phyloP scores from a whole-genome alignment of 2,329 filamentous ascomycete species.

The Mollisia scopiformis region DNA sequence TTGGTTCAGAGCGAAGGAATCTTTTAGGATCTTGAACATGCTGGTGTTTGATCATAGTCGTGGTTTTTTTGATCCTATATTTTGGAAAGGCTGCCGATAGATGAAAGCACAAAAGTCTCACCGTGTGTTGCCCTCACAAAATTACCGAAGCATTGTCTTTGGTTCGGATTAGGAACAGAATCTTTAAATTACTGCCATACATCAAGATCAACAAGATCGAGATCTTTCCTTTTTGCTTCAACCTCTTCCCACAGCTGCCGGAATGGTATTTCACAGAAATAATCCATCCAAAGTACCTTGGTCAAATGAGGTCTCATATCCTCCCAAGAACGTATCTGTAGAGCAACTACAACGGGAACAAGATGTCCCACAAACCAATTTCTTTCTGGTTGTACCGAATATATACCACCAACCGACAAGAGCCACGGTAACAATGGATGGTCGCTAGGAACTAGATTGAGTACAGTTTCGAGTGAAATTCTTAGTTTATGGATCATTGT shows the following conservation, averaged over 20 bases:
- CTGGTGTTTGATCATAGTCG: too few species aligned
- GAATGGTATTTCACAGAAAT: conserved; percentile 8
- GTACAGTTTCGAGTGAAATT: background rate
- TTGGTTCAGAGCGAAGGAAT: too few species aligned
- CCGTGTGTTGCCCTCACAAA: too few species aligned
- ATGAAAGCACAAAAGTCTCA: too few species aligned
- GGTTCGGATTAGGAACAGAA: too few species aligned
- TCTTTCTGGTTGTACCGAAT: background rate
- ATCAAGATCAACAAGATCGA: conserved; percentile 5
- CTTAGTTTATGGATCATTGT: conserved; percentile 12
- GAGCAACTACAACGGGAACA: background rate
- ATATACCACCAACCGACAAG: background rate
- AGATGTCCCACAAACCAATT: conserved; percentile 11
- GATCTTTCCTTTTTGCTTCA: background rate
- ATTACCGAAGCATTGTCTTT: too few species aligned
- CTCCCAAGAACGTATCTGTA: conserved; percentile 3
- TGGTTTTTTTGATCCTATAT: too few species aligned
- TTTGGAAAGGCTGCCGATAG: too few species aligned
- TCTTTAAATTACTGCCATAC: conserved; percentile 3
- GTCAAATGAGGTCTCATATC: conserved; percentile 1
- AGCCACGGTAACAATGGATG: conserved; percentile 6
- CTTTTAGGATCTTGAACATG: too few species aligned
- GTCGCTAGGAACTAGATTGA: background rate
- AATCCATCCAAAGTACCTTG: conserved; percentile 8
- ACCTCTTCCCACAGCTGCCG: conserved; percentile 5